Evolutionary conservation across 1,139 yeast genomes (phyloP).

Genomic region (Entelexis sorbosivorans): DNA sequence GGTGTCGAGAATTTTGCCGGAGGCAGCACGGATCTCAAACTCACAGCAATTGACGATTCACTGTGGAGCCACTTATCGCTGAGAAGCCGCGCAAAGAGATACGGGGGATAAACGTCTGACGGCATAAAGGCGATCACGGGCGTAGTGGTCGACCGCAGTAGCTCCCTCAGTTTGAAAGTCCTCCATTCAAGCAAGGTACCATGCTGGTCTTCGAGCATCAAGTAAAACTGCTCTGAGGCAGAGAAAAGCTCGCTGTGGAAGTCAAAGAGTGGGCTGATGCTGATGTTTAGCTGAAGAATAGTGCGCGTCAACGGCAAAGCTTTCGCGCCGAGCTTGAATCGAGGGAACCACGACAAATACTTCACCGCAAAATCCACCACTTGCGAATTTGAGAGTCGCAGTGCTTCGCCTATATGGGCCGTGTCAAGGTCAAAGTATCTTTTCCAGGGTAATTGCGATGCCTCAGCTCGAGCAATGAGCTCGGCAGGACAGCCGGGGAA

Average conservation of each 20-base stretch:
- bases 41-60: slow-evolving; percentile 51
- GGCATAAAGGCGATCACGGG: not conserved
- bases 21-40: slow-evolving; percentile 40
- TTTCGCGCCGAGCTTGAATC: slow-evolving; percentile 29
- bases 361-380: slow-evolving; percentile 47
- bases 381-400: slow-evolving; percentile 50
- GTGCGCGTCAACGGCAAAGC: slow-evolving; percentile 71
- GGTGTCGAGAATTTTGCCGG: slow-evolving; percentile 8
- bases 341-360: slow-evolving; percentile 33
- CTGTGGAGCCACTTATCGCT: slow-evolving; percentile 84
- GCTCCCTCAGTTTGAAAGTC: not conserved
- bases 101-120: slow-evolving; percentile 40
- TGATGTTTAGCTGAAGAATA: slow-evolving; percentile 53
- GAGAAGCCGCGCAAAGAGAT: slow-evolving; percentile 56
- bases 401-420: slow-evolving; percentile 70
- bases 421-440: slow-evolving; percentile 59
- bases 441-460: slow-evolving; percentile 73
- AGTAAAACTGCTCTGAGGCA: slow-evolving; percentile 49
- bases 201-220: slow-evolving; percentile 47
- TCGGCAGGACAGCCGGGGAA: slow-evolving; percentile 58
- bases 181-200: slow-evolving; percentile 4
- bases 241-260: slow-evolving; percentile 67
- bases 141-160: not conserved
- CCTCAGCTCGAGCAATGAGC: slow-evolving; percentile 62
- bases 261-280: slow-evolving; percentile 57